A percentile compares a stretch with the other conserved stretches of the same genome.
Evolutionary conservation across 2,329 filamentous ascomycete species (phyloP).

Genomic region (Madurella mycetomatis): DNA sequence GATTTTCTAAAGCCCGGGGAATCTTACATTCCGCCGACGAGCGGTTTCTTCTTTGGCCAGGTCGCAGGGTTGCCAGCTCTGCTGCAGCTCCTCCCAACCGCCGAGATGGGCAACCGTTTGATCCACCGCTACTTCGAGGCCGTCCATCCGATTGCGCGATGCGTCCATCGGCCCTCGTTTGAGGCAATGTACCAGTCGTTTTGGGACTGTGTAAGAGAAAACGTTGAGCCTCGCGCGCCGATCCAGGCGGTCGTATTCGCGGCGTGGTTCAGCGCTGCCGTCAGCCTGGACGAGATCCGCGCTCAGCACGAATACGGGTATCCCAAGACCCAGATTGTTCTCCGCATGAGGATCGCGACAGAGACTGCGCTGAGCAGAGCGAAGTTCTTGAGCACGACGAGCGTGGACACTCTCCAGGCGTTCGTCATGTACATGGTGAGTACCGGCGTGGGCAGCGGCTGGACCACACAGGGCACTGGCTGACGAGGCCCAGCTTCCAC

Average conservation of each 20-base stretch:
- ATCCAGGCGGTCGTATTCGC: slow-evolving; percentile 67
- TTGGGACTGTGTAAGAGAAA: slow-evolving; percentile 57
- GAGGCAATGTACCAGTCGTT: slow-evolving; percentile 61
- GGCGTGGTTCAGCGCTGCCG: slow-evolving; percentile 62
- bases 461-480: slow-evolving; percentile 10
- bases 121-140: slow-evolving; percentile 63
- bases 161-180: slow-evolving; percentile 64
- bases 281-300: slow-evolving; percentile 57
- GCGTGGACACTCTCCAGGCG: slow-evolving; percentile 70
- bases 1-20: slow-evolving; percentile 60
- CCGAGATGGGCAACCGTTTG: slow-evolving; percentile 54
- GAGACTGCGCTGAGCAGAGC: slow-evolving; percentile 65
- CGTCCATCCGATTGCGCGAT: slow-evolving; percentile 65
- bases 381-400: slow-evolving; percentile 65
- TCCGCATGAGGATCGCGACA: slow-evolving; percentile 60
- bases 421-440: slow-evolving; percentile 71
- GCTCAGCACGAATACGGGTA: slow-evolving; percentile 50
- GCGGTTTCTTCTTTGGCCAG: slow-evolving; percentile 62
- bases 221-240: slow-evolving; percentile 59
- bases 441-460: slow-evolving; percentile 10
- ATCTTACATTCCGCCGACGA: slow-evolving; percentile 64
- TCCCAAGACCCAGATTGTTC: slow-evolving; percentile 53
- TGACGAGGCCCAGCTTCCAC: slow-evolving; percentile 51
- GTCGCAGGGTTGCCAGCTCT: slow-evolving; percentile 45
- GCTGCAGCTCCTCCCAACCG: slow-evolving; percentile 57